phyloP scores from a whole-genome alignment of 2,329 filamentous ascomycete genomes.

The Elsinoe australis region DNA sequence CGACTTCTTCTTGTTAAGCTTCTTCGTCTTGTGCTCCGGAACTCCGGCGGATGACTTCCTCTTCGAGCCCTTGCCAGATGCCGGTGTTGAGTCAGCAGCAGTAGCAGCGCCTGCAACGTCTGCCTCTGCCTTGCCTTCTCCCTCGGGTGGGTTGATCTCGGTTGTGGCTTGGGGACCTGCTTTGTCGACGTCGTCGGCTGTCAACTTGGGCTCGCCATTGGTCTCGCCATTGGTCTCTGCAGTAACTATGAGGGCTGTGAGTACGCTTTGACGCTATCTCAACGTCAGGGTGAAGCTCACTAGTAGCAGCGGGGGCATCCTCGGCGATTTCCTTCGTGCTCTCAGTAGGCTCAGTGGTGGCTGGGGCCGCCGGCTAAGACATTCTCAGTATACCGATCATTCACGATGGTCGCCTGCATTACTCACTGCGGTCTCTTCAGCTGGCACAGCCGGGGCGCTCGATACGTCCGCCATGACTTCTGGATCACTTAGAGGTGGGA shows the following conservation, averaged over 20 bases:
- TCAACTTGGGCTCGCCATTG: conserved; percentile 14
- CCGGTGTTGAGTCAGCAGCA: conserved; percentile 23
- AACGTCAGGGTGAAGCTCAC: neutral
- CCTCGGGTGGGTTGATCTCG: conserved; percentile 21
- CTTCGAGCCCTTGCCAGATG: conserved; percentile 31
- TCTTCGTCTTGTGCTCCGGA: conserved; percentile 65
- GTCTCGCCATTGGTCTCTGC: conserved; percentile 15
- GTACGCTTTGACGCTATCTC: neutral
- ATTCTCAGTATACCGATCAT: neutral
- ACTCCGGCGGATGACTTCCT: conserved; percentile 56
- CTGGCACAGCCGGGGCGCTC: conserved; percentile 3
- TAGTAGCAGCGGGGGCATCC: conserved; percentile 1
- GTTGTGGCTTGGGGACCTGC: conserved; percentile 21
- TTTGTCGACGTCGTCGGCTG: conserved; percentile 13
- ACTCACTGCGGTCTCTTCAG: conserved; percentile 16
- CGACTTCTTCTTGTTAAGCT: conserved; percentile 78
- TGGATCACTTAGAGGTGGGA: conserved; percentile 5
- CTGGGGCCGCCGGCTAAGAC: conserved; percentile 1
- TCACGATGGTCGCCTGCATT: neutral
- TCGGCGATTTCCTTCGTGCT: neutral
- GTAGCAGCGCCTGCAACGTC: conserved; percentile 16
- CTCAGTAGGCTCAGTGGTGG: conserved; percentile 9
- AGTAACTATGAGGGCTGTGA: neutral
- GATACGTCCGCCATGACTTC: conserved; percentile 13
- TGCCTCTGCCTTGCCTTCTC: conserved; percentile 19